Evolutionary conservation across 768 basidiomycete genomes (phyloP).

Genomic region (Boletus tylopilopsis): DNA sequence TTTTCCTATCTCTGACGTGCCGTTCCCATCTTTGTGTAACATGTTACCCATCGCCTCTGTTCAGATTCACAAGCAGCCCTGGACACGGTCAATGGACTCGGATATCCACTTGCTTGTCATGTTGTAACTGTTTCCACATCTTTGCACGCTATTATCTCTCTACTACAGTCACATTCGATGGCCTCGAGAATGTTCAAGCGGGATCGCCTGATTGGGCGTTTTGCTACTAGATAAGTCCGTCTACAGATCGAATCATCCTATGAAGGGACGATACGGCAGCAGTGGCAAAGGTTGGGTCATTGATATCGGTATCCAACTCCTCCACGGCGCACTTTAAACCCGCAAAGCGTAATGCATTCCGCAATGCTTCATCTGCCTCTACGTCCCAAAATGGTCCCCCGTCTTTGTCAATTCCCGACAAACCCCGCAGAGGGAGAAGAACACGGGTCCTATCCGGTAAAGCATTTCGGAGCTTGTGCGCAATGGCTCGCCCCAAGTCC

Average conservation of each 20-base stretch:
- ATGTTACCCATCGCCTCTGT: slow-evolving; percentile 30
- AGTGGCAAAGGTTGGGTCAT: slow-evolving; percentile 21
- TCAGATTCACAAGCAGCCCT: slow-evolving; percentile 29
- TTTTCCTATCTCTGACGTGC: slow-evolving; percentile 17
- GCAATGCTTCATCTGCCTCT: slow-evolving; percentile 22
- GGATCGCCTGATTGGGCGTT: not conserved
- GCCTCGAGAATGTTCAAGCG: not conserved
- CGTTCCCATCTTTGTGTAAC: slow-evolving; percentile 19
- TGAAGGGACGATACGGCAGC: slow-evolving; percentile 17
- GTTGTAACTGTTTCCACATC: slow-evolving; percentile 41
- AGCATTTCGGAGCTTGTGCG: slow-evolving; percentile 17
- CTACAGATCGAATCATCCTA: slow-evolving; percentile 10
- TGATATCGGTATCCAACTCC: slow-evolving; percentile 26
- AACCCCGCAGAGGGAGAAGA: slow-evolving; percentile 23
- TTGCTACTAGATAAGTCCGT: not conserved
- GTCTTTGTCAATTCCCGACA: slow-evolving; percentile 24
- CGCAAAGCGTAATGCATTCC: slow-evolving; percentile 14
- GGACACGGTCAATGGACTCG: slow-evolving; percentile 53
- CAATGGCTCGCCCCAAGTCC: slow-evolving; percentile 20
- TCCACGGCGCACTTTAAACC: slow-evolving; percentile 16
- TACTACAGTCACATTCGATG: slow-evolving; percentile 12
- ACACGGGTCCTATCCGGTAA: slow-evolving; percentile 16
- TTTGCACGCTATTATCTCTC: slow-evolving; percentile 10
- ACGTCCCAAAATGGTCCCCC: slow-evolving; percentile 23
- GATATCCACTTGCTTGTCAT: slow-evolving; percentile 48